These are phyloP conservation scores for Paxillus rubicundulus DNA, from an alignment of 768 basidiomycete genomes.

Conservation along the genomic window DNA sequence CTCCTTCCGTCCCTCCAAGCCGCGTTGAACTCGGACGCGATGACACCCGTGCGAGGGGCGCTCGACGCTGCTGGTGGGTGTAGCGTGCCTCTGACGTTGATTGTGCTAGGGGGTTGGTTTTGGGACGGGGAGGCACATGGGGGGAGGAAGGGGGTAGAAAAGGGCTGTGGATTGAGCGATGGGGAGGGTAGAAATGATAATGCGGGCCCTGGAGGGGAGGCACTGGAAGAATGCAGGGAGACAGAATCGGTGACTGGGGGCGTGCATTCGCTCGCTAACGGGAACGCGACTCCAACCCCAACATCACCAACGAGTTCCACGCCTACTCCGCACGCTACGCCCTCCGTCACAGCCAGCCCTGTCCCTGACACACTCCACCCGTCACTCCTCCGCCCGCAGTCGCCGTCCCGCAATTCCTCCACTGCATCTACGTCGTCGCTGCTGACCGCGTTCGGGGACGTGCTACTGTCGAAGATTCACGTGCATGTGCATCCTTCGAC, in stretches of 20 bases:
- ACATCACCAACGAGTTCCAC: too few relatives aligned
- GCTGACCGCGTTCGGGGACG: constrained; percentile 19
- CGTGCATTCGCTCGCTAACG: background rate
- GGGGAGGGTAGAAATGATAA: too few relatives aligned
- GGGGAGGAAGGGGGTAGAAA: background rate
- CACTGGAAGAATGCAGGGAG: background rate
- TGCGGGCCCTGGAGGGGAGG: too few relatives aligned
- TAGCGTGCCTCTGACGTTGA: constrained; percentile 82
- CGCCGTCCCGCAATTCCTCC: constrained; percentile 10
- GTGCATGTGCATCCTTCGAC: background rate
- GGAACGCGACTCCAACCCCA: background rate
- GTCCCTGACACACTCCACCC: background rate
- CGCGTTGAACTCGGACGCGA: constrained; percentile 52
- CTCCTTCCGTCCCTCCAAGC: constrained; percentile 74
- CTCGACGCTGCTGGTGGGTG: constrained; percentile 68
- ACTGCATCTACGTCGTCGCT: constrained; percentile 18
- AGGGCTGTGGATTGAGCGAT: background rate
- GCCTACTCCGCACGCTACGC: background rate
- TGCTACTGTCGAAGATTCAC: constrained; percentile 6
- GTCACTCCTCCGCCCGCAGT: background rate
- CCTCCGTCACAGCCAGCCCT: background rate
- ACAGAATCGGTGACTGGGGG: background rate
- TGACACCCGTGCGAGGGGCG: constrained; percentile 67
- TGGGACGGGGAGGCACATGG: constrained; percentile 41
- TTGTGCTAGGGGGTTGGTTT: constrained; percentile 94